Evolutionary conservation across 208 protist species (phyloP).

Genomic region (Trypanosoma mega): DNA sequence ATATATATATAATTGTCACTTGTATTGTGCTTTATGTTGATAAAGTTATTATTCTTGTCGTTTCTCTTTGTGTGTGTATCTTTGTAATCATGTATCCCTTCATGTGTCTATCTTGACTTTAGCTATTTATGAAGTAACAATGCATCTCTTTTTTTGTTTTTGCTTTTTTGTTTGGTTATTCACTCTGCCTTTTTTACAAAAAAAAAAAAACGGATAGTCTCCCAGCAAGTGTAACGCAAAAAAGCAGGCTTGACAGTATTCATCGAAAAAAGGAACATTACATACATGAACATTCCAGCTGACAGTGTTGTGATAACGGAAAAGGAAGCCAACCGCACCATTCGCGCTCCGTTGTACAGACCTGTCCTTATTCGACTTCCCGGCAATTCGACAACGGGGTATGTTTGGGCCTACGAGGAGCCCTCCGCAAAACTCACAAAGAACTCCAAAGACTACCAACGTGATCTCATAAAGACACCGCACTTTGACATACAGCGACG

Average conservation of each 20-base stretch:
- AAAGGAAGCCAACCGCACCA: conserved; percentile 1
- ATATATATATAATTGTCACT: background rate
- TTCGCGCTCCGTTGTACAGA: background rate
- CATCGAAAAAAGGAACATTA: no score
- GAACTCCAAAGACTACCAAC: background rate
- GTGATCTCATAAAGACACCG: background rate
- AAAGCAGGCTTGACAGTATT: no score
- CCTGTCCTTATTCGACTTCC: conserved; percentile 4
- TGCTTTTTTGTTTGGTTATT: conserved; percentile 12
- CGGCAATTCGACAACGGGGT: conserved; percentile 12
- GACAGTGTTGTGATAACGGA: conserved; percentile 9
- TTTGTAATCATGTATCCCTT: no score
- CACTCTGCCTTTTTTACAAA: conserved; percentile 8
- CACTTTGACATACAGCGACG: background rate
- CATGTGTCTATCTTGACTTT: no score
- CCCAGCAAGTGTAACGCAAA: no score
- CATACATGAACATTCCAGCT: background rate
- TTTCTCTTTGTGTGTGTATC: no score
- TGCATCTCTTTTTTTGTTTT: no score
- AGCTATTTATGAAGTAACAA: no score
- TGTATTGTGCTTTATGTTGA: no score
- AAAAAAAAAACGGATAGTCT: conserved; percentile 23
- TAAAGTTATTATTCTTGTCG: no score
- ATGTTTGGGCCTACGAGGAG: conserved; percentile 7
- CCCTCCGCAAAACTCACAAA: background rate